A percentile compares a stretch with the other conserved stretches of the same genome.
phyloP scores from a whole-genome alignment of 1,284 basidiomycete species.

The Athelia sp. region DNA sequence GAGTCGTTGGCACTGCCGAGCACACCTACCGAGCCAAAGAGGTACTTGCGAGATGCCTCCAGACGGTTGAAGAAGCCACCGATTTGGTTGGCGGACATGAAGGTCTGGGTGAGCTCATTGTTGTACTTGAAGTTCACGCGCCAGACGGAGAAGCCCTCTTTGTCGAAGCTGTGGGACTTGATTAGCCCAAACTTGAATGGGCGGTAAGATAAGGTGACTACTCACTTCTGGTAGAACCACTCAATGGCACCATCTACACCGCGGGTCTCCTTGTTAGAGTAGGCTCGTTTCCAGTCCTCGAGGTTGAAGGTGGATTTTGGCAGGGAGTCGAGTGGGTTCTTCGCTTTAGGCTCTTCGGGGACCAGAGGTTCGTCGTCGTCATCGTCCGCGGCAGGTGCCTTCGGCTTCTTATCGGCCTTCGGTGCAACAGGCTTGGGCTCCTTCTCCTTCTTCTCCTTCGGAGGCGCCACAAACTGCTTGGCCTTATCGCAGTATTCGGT shows the following conservation, averaged over 20 bases:
- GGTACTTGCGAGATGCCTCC: constrained; percentile 91
- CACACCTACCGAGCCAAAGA: constrained; percentile 92
- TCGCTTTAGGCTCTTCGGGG: constrained; percentile 70
- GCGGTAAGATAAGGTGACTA: constrained; percentile 12
- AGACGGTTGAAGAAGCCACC: constrained; percentile 96
- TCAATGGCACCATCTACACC: constrained; percentile 69
- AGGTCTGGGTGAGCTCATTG: constrained; percentile 86
- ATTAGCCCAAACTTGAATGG: constrained; percentile 10
- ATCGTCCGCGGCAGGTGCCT: constrained; percentile 59
- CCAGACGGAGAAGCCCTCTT: constrained; percentile 89
- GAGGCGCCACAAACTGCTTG: constrained; percentile 68
- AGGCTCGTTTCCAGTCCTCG: constrained; percentile 97
- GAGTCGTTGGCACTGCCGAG: constrained; percentile 79
- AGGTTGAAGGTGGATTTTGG: constrained; percentile 93
- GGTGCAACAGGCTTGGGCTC: constrained; percentile 43
- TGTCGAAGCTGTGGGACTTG: constrained; percentile 70
- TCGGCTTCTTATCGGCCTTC: constrained; percentile 59
- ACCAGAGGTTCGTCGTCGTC: constrained; percentile 64
- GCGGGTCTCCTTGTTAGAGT: constrained; percentile 96
- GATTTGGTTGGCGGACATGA: constrained; percentile 91
- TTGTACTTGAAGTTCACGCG: constrained; percentile 97
- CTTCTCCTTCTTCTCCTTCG: constrained; percentile 63
- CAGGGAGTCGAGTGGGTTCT: constrained; percentile 92
- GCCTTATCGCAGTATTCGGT: constrained; percentile 69
- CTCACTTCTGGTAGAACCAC: constrained; percentile 90